Evolutionary conservation across 208 protist species (phyloP).

Genomic region (Leishmania lainsoni): DNA sequence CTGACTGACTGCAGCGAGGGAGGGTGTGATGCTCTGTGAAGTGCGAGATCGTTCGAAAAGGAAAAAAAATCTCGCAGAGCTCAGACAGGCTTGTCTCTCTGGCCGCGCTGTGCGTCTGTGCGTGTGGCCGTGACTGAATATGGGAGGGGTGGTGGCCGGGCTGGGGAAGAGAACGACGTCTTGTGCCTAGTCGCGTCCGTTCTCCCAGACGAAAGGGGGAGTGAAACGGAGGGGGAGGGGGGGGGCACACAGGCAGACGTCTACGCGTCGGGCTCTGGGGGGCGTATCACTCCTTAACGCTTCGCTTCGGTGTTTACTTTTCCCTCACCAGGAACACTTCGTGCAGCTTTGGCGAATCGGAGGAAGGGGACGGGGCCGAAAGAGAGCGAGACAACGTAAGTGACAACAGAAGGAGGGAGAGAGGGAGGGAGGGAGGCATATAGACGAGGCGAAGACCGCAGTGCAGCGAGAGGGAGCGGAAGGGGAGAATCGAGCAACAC

Average conservation of each 20-base stretch:
- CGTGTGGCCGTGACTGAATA: not conserved
- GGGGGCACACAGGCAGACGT: not conserved
- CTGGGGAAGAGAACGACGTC: not conserved
- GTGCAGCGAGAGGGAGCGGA: too few relatives aligned
- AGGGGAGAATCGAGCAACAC: too few relatives aligned
- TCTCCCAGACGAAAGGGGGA: not conserved
- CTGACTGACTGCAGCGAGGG: not conserved
- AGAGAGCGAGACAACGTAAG: too few relatives aligned
- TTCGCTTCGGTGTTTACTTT: not conserved
- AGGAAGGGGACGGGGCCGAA: too few relatives aligned
- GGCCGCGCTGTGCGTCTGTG: not conserved
- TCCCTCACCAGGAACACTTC: not conserved
- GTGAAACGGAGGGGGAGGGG: not conserved
- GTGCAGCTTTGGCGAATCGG: too few relatives aligned
- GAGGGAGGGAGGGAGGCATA: too few relatives aligned
- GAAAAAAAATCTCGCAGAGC: not conserved
- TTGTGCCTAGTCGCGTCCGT: not conserved
- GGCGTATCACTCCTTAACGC: not conserved
- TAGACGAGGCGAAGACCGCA: too few relatives aligned
- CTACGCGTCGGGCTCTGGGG: not conserved
- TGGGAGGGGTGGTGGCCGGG: not conserved
- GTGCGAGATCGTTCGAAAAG: not conserved
- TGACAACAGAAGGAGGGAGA: too few relatives aligned
- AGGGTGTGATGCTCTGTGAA: not conserved
- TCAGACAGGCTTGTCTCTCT: not conserved